Conservation (phyloP, 805 yeast genomes). For the Ogataea philodendri region DNA sequence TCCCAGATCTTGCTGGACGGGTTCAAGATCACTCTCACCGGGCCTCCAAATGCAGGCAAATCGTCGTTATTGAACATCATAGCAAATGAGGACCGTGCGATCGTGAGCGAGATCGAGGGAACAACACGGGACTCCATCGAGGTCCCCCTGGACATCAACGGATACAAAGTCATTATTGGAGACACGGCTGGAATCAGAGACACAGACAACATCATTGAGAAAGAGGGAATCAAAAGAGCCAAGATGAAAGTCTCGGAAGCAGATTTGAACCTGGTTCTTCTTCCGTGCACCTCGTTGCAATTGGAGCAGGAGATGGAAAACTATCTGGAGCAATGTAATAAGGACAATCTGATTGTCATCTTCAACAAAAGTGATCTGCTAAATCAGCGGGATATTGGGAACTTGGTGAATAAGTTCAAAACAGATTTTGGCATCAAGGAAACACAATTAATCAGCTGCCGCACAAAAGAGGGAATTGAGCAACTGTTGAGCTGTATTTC, state of each 20-base stretch:
- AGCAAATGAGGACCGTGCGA: constrained; percentile 79
- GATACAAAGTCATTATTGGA: constrained; percentile 78
- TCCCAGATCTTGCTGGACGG: constrained; percentile 71
- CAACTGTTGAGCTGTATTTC: constrained; percentile 40
- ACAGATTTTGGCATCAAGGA: constrained; percentile 30
- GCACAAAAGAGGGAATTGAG: constrained; percentile 48
- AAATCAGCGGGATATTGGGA: constrained; percentile 6
- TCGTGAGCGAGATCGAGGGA: constrained; percentile 89
- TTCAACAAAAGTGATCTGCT: constrained; percentile 62
- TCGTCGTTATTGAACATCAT: constrained; percentile 79
- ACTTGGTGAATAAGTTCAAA: constrained; percentile 22
- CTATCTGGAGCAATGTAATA: constrained; percentile 34
- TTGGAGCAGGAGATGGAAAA: constrained; percentile 38
- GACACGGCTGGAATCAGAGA: constrained; percentile 92
- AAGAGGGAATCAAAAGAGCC: constrained; percentile 81
- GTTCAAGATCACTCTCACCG: constrained; percentile 67
- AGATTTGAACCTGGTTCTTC: constrained; percentile 66
- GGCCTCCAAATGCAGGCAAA: constrained; percentile 97
- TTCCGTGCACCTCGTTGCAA: constrained; percentile 42
- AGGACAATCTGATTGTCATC: constrained; percentile 37
- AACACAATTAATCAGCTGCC: constrained; percentile 59
- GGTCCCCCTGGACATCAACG: constrained; percentile 74
- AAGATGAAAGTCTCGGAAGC: constrained; percentile 54
- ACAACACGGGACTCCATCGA: constrained; percentile 91
- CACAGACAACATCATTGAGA: constrained; percentile 42